Evolutionary conservation across 2,329 filamentous ascomycete genomes (phyloP), one percentile per base, ranked within the genome.

Genomic region (Paraphoma chrysanthemicola): DNA sequence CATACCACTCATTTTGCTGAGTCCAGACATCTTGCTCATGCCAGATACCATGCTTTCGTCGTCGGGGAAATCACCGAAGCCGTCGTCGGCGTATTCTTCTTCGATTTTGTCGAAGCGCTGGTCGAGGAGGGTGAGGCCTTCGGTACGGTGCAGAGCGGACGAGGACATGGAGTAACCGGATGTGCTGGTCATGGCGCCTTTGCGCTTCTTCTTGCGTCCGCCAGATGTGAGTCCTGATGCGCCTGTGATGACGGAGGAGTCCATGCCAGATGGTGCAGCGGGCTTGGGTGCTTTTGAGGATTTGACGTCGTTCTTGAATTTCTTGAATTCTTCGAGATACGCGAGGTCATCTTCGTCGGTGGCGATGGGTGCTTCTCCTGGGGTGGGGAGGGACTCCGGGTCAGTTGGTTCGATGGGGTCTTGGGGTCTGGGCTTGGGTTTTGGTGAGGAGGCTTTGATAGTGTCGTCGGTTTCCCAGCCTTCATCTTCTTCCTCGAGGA

Each of bases 401-500:
- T 90, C 86, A 29, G 88, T 85, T 4, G 85, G 80, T 17, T 62
- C 63, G 16, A 71, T 73, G 18, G 77, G 69, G 10, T 10, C 9
- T 10, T 36, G 9, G 77, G 56, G 46, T 30, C 63, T 64, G 9
- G 55, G 57, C 56, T 78, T 48, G 84, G 75, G n/a, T 76, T 71
- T 63, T 6, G 70, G 70, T n/a, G 60, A 77, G 18, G 64, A 68
- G 17, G 85, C 81, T 90, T 96, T 73, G 89, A 83, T 92, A 0
- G 95, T 99, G 66, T 88, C 89, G 75, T 99, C 95, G 7, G 93
- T 96, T 78, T 97, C 93, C 93, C 93, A 99, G 6, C 94, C 95
- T 1, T 90, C 90, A 50, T 94, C 92, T 5, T 90, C 87, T 51
- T 64, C 63, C 12, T 85, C 85, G 12, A 73, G 60, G 50, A 72